Percentiles rank a stretch among this genome's conserved stretches.
phyloP scores from a whole-genome alignment of 768 basidiomycete genomes.

The Lactarius sanguifluus region DNA sequence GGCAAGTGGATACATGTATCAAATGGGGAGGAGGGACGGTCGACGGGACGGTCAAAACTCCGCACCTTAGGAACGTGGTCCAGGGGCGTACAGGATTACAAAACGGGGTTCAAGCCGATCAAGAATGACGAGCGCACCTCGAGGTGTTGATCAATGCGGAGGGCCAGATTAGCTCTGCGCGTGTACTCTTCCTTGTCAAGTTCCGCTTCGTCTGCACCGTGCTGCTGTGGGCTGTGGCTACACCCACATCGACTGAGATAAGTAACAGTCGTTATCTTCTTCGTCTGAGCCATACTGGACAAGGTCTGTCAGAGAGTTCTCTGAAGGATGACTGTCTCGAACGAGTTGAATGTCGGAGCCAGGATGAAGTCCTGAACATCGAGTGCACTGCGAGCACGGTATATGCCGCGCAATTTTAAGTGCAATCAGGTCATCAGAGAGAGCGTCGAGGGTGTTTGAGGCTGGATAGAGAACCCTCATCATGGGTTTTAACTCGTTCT shows the following conservation, averaged over 20 bases:
- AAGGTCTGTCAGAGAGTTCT: slow-evolving; percentile 52
- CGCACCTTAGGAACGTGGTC: slow-evolving; percentile 25
- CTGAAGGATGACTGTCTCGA: slow-evolving; percentile 47
- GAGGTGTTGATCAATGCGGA: slow-evolving; percentile 77
- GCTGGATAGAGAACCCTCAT: slow-evolving; percentile 74
- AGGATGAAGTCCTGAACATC: slow-evolving; percentile 74
- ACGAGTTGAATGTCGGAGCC: slow-evolving; percentile 55
- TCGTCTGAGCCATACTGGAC: slow-evolving; percentile 73
- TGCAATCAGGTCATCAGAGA: slow-evolving; percentile 51
- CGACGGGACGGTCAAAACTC: slow-evolving; percentile 27
- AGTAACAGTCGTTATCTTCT: slow-evolving; percentile 49
- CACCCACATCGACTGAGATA: slow-evolving; percentile 68
- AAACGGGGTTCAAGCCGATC: slow-evolving; percentile 3
- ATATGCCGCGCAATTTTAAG: slow-evolving; percentile 86
- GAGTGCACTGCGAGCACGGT: slow-evolving; percentile 59
- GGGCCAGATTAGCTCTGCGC: slow-evolving; percentile 72
- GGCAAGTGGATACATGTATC: slow-evolving; percentile 7
- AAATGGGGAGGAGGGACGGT: slow-evolving; percentile 9
- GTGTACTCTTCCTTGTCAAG: slow-evolving; percentile 63
- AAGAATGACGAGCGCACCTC: slow-evolving; percentile 52
- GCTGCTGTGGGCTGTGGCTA: slow-evolving; percentile 61
- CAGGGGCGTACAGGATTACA: slow-evolving; percentile 10
- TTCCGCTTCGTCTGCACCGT: slow-evolving; percentile 61
- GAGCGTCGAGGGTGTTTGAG: slow-evolving; percentile 49
- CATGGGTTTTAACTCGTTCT: slow-evolving; percentile 19